Percentiles rank a stretch among this genome's conserved stretches.
Evolutionary conservation across 2,329 filamentous ascomycete genomes (phyloP).

Genomic region (Plenodomus tracheiphilus): DNA sequence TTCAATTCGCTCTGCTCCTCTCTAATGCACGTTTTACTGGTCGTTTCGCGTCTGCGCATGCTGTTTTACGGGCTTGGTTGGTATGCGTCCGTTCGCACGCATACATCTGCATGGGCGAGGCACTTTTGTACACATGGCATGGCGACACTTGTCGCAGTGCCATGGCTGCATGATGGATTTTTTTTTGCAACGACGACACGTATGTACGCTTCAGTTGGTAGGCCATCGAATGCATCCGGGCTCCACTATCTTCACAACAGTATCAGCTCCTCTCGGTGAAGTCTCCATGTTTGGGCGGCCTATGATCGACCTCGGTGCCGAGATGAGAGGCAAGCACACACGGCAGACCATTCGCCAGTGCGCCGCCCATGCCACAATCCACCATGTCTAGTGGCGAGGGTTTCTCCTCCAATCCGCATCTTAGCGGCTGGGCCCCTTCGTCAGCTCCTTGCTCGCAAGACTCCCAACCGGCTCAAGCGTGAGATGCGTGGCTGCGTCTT

Average conservation of each 20-base stretch:
- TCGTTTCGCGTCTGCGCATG: neutral
- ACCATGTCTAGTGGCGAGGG: constrained; percentile 2
- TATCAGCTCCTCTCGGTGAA: constrained; percentile 16
- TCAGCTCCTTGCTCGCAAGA: constrained; percentile 1
- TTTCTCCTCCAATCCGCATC: constrained; percentile 23
- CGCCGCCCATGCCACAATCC: neutral
- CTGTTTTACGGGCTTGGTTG: neutral
- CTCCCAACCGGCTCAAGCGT: constrained; percentile 2
- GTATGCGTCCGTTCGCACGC: neutral
- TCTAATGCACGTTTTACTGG: neutral
- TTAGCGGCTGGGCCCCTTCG: constrained; percentile 1
- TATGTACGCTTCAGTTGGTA: constrained; percentile 24
- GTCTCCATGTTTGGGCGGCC: constrained; percentile 8
- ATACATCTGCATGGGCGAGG: constrained; percentile 19
- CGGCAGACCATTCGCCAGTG: neutral
- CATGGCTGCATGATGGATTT: constrained; percentile 7
- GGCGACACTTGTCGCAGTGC: constrained; percentile 17
- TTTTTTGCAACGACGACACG: constrained; percentile 28
- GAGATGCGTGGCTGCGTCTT: constrained; percentile 4
- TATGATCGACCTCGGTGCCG: constrained; percentile 18
- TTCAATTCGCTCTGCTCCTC: constrained; percentile 6
- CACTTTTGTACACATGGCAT: constrained; percentile 28
- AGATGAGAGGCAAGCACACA: constrained; percentile 9
- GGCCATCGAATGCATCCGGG: neutral
- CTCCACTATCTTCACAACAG: constrained; percentile 3